Base-by-base conservation (phyloP, 208 protist genomes). In the Angomonas deanei region DNA sequence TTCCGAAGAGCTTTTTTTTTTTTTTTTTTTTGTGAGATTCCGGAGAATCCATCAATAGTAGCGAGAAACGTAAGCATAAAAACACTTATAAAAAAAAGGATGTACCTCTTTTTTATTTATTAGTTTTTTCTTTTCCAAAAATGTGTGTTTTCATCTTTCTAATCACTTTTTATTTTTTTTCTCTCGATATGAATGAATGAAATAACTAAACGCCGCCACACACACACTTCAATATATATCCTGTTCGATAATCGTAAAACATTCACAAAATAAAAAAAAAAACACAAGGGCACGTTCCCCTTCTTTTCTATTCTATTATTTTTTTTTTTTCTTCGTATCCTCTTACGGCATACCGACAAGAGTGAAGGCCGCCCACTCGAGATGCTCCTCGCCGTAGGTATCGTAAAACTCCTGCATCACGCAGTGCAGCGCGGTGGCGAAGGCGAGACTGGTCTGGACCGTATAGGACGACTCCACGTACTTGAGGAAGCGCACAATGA, bases 351-450 rank as follows among this genome's bases (percentile, higher is more conserved):
- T 70, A 5, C 88, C 89, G 17, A 95, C 42, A 10, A 95, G 56
- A 17, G 89, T 93, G 60, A 95, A 84, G 24, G 84, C 69, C 26
- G 66, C 60, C 83, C 89, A 93, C 53, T 88, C 74, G 15, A 57
- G 66, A 0, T 72, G 56, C n/a, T 75, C 64, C 64, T 82, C 71
- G 15, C 63, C 23, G 3, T n/a, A 34, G 28, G 19, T 6, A 3
- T 56, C 50, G 50, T 8, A 8, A 19, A 8, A 6, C 24, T 56
- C 50, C 3, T 17, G 64, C 3, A 92, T 76, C 4, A 85, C 66
- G 63, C 77, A 77, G 48, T 82, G 89, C 31, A 95, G 82, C 32
- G 89, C 89, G 23, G 92, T 55, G 8, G 86, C 86, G 57, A 88
- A 95, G 15, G 83, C 76, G 47, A 72, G 72, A 13, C 57, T 66